Percentiles rank a stretch among this genome's conserved stretches.
phyloP scores from a whole-genome alignment of 2,329 filamentous ascomycete species.

The Exophiala bonariae region DNA sequence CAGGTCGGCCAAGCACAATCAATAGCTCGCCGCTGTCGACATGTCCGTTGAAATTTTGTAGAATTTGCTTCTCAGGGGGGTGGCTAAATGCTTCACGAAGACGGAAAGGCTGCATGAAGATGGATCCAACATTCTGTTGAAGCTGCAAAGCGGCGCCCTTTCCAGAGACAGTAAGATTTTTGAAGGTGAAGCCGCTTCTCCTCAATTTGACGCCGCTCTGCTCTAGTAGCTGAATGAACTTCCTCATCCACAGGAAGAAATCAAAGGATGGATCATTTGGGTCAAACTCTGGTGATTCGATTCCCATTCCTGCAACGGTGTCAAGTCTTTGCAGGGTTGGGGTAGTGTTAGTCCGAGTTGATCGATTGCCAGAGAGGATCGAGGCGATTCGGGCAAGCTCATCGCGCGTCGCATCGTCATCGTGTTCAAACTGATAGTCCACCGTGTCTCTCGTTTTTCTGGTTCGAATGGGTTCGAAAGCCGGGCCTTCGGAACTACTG shows the following conservation, averaged over 20 bases:
- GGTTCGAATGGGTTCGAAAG: constrained; percentile 23
- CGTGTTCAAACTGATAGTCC: constrained; percentile 19
- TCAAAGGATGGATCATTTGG: constrained; percentile 22
- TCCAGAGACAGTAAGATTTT: constrained; percentile 65
- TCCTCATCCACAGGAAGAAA: constrained; percentile 22
- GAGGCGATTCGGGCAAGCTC: constrained; percentile 21
- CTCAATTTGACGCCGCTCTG: constrained; percentile 11
- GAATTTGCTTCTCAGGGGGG: constrained; percentile 55
- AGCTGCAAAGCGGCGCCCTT: constrained; percentile 65
- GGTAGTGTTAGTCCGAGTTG: constrained; percentile 7
- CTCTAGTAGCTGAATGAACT: constrained; percentile 21
- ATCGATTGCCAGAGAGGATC: constrained; percentile 17
- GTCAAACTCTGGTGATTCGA: constrained; percentile 21
- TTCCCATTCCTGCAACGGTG: constrained; percentile 23
- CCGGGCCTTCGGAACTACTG: constrained; percentile 16
- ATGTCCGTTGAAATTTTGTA: constrained; percentile 54
- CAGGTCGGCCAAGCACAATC: constrained; percentile 67
- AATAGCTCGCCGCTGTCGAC: constrained; percentile 59
- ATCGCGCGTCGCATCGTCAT: constrained; percentile 6
- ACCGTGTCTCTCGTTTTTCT: constrained; percentile 17
- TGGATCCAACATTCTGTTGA: constrained; percentile 65
- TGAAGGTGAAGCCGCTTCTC: constrained; percentile 60
- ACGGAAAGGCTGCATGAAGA: constrained; percentile 59
- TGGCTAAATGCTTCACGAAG: constrained; percentile 57
- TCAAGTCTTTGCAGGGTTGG: constrained; percentile 16